Base-by-base conservation (phyloP, 352 stramenopile genomes). In the Globisporangium megalacanthum region DNA sequence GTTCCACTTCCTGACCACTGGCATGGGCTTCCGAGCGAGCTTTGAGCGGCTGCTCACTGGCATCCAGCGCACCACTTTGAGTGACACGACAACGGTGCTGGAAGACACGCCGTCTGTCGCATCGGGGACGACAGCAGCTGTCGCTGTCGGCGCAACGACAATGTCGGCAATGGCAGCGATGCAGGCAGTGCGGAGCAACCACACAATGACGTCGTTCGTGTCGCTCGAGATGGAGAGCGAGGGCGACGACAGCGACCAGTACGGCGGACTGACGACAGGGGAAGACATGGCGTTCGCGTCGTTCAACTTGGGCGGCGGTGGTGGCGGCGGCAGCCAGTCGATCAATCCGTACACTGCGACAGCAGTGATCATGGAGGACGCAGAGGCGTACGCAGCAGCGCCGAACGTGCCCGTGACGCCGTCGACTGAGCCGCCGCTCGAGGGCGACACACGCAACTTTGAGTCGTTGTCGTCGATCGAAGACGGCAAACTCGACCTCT, bases 1-100 rank as follows among this genome's bases (percentile, higher is more conserved):
- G 19, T 93, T 74, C 63, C 85, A 94, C 62, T 94, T 94, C 42
- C 72, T 89, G 60, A 73, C 62, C 49, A 75, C 83, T 31, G 80
- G 83, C 20, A 84, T 87, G 63, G 80, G 75, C 36, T 92, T 92
- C 54, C 77, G 83, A 41, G 59, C 69, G 15, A 92, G 79, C 31
- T 78, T 79, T 14, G 68, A 89, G 17, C 60, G 52, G 4, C 64
- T 92, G 31, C 49, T 88, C 4, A 44, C 62, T 0, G 75, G 79
- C 10, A 50, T 92, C 11, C 58, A 65, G 20, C 71, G 36, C 8
- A 41, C 19, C 1, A 50, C 13, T n/a, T 33, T 22, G 1, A 37
- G 22, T 11, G 13, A 10, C n/a, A 31, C 19, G 2, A 35, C 39
- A 6, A 49, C 14, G 56, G 29, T 20, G n/a, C 44, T 35, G 56